A percentile compares a stretch with the other conserved stretches of the same genome.
These are phyloP conservation scores for Fraxinus excelsior DNA, from an alignment of 257 asterid species.

Conservation along the genomic window DNA sequence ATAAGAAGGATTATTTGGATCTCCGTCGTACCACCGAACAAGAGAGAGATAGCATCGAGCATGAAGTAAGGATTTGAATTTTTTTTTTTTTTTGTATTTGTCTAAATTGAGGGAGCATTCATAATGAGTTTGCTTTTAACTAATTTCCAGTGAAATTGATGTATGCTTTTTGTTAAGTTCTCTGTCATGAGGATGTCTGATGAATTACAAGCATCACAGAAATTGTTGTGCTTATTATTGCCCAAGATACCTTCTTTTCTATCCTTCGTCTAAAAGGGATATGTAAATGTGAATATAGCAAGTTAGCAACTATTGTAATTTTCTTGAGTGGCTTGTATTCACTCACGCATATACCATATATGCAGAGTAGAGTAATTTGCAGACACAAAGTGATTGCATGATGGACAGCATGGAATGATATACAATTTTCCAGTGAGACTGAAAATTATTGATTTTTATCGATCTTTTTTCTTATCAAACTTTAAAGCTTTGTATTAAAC, in stretches of 20 bases:
- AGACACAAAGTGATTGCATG: too few species aligned
- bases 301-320: not conserved
- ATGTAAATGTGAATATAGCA: not conserved
- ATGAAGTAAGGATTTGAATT: conserved; percentile 57
- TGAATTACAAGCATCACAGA: not conserved
- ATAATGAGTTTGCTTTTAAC: conserved; percentile 5
- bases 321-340: not conserved
- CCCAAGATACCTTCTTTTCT: not conserved
- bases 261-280: not conserved
- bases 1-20: conserved; percentile 89
- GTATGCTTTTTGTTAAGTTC: not conserved
- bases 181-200: not conserved
- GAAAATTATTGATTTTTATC: not conserved
- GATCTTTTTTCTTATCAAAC: not conserved
- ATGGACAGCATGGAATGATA: not conserved
- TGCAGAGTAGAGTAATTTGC: too few species aligned
- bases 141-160: not conserved
- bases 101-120: not conserved
- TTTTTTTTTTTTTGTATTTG: not conserved
- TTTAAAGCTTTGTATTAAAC: not conserved
- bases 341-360: too few species aligned
- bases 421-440: not conserved
- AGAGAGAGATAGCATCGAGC: conserved; percentile 94
- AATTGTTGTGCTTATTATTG: not conserved
- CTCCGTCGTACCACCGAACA: conserved; percentile 83